Conservation (phyloP, 2,329 filamentous ascomycete species). For the Cadophora sp. region DNA sequence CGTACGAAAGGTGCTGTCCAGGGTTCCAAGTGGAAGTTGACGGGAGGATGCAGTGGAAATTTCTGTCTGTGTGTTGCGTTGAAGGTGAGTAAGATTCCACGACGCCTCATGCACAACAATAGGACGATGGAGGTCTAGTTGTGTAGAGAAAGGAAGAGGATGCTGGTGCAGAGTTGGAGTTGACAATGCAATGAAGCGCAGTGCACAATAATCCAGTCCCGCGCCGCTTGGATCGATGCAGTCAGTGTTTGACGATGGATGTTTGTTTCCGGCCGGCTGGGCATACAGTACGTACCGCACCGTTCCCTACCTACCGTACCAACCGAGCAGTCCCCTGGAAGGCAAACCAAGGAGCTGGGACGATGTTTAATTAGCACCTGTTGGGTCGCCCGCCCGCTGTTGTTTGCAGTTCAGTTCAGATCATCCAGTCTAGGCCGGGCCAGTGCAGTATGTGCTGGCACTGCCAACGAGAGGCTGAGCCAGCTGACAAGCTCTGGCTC, state of each 20-base stretch:
- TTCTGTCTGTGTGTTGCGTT: not conserved
- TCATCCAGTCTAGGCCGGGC: too few relatives aligned
- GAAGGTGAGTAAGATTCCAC: slow-evolving; percentile 3
- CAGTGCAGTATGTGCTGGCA: not conserved
- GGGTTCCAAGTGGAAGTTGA: not conserved
- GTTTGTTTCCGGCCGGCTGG: not conserved
- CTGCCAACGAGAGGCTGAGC: slow-evolving; percentile 8
- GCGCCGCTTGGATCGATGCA: not conserved
- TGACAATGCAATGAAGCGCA: not conserved
- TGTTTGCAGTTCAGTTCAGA: not conserved
- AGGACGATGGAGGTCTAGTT: not conserved
- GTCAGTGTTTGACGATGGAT: not conserved
- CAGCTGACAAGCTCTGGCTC: not conserved
- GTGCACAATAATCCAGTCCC: not conserved
- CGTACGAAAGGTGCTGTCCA: not conserved
- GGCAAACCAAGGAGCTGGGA: not conserved
- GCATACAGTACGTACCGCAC: not conserved
- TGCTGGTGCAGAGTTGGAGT: not conserved
- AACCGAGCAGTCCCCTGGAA: not conserved
- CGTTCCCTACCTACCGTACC: not conserved
- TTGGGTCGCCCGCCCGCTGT: not conserved
- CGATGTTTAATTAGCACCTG: not conserved
- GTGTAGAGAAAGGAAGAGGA: not conserved
- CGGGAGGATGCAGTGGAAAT: not conserved
- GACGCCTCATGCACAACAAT: not conserved